Evolutionary conservation across 805 yeast genomes (phyloP).

Genomic region (Candida manassasensis): DNA sequence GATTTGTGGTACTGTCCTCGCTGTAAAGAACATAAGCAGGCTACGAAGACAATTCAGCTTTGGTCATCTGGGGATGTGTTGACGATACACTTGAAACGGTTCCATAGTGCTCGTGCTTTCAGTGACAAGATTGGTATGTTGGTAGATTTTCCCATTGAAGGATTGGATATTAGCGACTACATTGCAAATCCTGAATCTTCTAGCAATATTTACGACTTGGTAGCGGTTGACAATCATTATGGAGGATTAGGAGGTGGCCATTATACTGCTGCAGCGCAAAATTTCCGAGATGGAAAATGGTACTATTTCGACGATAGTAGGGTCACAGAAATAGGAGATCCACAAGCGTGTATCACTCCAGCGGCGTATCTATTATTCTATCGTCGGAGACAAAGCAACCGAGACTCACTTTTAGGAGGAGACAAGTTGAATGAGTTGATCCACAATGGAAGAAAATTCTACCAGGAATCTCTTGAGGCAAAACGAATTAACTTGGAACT

Average conservation of each 20-base stretch:
- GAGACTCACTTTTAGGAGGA: slow-evolving; percentile 42
- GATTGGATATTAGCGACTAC: slow-evolving; percentile 65
- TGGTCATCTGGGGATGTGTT: slow-evolving; percentile 94
- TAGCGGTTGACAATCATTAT: slow-evolving; percentile 92
- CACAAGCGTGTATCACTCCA: slow-evolving; percentile 58
- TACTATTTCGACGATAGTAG: slow-evolving; percentile 85
- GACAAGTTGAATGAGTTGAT: slow-evolving; percentile 38
- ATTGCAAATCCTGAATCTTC: slow-evolving; percentile 32
- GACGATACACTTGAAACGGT: slow-evolving; percentile 85
- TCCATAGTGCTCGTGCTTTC: slow-evolving; percentile 76
- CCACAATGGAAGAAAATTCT: slow-evolving; percentile 31
- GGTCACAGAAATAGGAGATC: slow-evolving; percentile 53
- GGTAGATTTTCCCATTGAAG: slow-evolving; percentile 84
- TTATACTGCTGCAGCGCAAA: slow-evolving; percentile 85
- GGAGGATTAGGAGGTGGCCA: slow-evolving; percentile 98
- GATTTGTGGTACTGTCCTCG: slow-evolving; percentile 93
- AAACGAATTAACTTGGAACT: slow-evolving; percentile 11
- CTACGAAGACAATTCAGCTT: slow-evolving; percentile 82
- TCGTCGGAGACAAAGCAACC: slow-evolving; percentile 45
- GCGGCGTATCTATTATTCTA: slow-evolving; percentile 89
- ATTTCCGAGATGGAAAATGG: slow-evolving; percentile 75
- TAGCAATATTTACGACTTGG: slow-evolving; percentile 64
- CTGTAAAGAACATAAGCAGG: slow-evolving; percentile 86
- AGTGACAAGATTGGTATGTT: slow-evolving; percentile 85
- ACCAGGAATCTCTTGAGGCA: slow-evolving; percentile 11